These are phyloP conservation scores for Alternaria gaisen DNA, from an alignment of 2,329 filamentous ascomycete species.

Conservation along the genomic window DNA sequence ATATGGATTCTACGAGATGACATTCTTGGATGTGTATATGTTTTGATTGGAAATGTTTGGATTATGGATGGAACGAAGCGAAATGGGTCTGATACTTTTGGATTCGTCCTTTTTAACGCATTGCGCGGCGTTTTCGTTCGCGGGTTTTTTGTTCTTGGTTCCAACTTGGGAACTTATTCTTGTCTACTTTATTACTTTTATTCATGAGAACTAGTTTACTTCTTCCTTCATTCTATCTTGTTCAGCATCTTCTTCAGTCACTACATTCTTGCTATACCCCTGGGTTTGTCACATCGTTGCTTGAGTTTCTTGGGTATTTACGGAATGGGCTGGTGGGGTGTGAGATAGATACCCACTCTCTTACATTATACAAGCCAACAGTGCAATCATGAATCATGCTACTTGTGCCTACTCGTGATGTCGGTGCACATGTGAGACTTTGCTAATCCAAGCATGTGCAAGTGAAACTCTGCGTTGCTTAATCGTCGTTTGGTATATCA, in stretches of 20 bases:
- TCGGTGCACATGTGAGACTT: neutral
- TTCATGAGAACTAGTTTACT: conserved; percentile 3
- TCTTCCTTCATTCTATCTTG: conserved; percentile 1
- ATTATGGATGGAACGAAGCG: neutral
- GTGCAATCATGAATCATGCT: neutral
- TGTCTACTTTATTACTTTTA: conserved; percentile 2
- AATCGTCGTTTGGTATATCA: conserved; percentile 13
- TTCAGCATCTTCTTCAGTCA: neutral
- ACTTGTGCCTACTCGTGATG: neutral
- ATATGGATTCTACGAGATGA: neutral
- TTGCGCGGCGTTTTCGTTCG: neutral
- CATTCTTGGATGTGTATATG: conserved; percentile 6
- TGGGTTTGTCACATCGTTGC: conserved; percentile 4
- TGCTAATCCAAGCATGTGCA: neutral
- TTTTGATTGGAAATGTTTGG: neutral
- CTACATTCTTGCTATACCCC: conserved; percentile 12
- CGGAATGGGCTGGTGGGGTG: conserved; percentile 1
- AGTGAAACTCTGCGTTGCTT: neutral
- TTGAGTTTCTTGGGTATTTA: conserved; percentile 2
- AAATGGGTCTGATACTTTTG: neutral
- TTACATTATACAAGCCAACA: conserved; percentile 1
- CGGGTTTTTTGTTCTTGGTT: neutral
- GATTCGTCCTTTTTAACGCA: neutral
- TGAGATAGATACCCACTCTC: conserved; percentile 25
- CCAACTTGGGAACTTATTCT: neutral